Evolutionary conservation across 192 early-diverging fungal genomes (phyloP).

Genomic region (Gaertneriomyces semiglobifer): DNA sequence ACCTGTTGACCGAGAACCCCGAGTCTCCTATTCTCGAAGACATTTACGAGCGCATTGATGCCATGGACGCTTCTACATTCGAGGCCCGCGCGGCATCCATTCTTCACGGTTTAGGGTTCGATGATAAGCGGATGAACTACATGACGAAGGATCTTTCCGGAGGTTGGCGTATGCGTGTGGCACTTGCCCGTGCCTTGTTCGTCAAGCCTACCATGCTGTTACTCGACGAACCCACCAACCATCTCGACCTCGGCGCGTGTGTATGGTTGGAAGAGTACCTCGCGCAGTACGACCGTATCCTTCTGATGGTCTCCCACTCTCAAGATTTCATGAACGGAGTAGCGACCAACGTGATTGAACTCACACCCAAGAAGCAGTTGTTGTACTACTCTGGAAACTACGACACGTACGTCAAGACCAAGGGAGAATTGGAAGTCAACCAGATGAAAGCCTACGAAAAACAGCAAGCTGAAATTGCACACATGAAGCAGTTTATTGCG

Average conservation of each 20-base stretch:
- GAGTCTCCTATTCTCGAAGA: conserved; percentile 88
- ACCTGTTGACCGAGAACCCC: conserved; percentile 76
- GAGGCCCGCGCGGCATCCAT: conserved; percentile 87
- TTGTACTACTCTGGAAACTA: conserved; percentile 97
- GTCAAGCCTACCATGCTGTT: conserved; percentile 75
- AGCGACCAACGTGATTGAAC: conserved; percentile 94
- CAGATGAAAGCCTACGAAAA: conserved; percentile 99
- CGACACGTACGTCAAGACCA: conserved; percentile 93
- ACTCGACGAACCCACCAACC: conserved; percentile 70
- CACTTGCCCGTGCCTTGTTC: conserved; percentile 94
- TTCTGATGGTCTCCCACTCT: conserved; percentile 88
- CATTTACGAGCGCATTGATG: conserved; percentile 95
- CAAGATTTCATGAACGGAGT: conserved; percentile 94
- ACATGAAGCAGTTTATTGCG: conserved; percentile 98
- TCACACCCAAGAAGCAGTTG: conserved; percentile 86
- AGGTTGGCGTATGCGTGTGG: conserved; percentile 99
- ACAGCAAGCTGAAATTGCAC: conserved; percentile 98
- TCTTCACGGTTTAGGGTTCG: conserved; percentile 93
- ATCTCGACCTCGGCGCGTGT: conserved; percentile 88
- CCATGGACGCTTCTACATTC: conserved; percentile 90
- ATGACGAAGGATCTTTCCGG: conserved; percentile 96
- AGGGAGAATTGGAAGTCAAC: conserved; percentile 92
- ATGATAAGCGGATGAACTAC: conserved; percentile 79
- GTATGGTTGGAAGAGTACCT: conserved; percentile 84
- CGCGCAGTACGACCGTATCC: conserved; percentile 74